Conservation (phyloP, 202 grass and related monocot genomes). For the Schoenoplectus triqueter region DNA sequence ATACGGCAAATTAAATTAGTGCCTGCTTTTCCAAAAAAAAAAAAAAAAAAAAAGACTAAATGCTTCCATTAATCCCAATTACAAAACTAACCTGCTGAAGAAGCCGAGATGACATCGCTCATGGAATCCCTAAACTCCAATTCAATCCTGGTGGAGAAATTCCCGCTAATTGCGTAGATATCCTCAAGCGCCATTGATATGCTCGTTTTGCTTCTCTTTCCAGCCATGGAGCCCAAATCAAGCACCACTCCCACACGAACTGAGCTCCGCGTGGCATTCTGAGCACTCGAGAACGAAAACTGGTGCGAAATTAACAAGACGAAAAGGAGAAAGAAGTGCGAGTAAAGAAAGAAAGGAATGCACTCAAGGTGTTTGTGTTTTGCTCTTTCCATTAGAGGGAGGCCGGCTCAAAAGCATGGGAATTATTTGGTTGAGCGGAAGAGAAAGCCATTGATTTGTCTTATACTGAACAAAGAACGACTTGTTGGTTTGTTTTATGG, state of each 20-base stretch:
- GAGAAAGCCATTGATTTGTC: background rate
- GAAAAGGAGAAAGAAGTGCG: conserved; percentile 15
- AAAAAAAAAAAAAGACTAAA: background rate
- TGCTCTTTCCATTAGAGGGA: conserved; percentile 5
- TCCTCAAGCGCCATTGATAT: conserved; percentile 55
- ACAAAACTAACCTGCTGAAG: conserved; percentile 45
- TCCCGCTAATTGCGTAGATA: conserved; percentile 44
- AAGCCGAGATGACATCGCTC: conserved; percentile 42
- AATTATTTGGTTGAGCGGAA: background rate
- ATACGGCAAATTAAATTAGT: background rate
- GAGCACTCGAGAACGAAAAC: conserved; percentile 10
- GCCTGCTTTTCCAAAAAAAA: background rate
- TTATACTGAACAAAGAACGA: background rate
- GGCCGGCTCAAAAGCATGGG: background rate
- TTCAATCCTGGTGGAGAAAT: conserved; percentile 36
- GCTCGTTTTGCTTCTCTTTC: conserved; percentile 51
- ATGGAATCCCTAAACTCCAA: conserved; percentile 42
- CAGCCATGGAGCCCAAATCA: conserved; percentile 40
- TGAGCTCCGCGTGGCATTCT: conserved; percentile 24
- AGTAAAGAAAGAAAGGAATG: background rate
- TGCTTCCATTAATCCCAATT: background rate
- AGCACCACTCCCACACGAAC: conserved; percentile 57
- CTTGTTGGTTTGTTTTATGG: background rate
- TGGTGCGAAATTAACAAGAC: background rate
- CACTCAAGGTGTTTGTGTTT: background rate